Base-by-base conservation (phyloP, 805 yeast genomes). In the Spathaspora hagerdaliae region DNA sequence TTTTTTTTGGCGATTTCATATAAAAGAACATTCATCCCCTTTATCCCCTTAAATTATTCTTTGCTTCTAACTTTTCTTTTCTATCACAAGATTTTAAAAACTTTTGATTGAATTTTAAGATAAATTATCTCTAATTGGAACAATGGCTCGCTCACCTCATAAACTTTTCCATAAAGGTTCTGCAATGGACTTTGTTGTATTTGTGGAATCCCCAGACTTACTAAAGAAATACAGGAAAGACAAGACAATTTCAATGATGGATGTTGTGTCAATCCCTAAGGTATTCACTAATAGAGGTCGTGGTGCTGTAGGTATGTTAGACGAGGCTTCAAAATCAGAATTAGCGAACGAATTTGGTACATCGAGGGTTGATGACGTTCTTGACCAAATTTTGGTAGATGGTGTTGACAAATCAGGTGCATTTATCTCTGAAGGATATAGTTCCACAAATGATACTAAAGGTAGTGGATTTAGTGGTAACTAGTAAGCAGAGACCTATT, bases 241-340 rank as follows among this genome's bases (percentile, higher is more conserved):
- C 47, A 54, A 74, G 31, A 65, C 81, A 11, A 63, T 80, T 15
- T 83, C 92, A 19, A 67, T 84, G 46, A 68, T 80, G 10, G 82
- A 79, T 36, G 76, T 85, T 5, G 81, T 86, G 1, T 82, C 83
- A 0, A 71, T 75, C 7, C 86, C 78, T 69, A 78, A 83, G 55
- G 74, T 88, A n/a, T 89, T 74, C 59, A 72, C 77, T 19, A 77
- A 79, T 45, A 74, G 75, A 49, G 71, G 70, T 24, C 85, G 87
- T 39, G 96, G 96, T 31, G 67, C 81, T 3, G 86, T 80, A 54
- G 96, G 96, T 46, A 73, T 75, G 7, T 60, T 85, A 26, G 87
- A 83, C 42, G 82, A 79, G 55, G 96, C 92, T 2, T 83, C 92
- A 7, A 76, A 79, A 45, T 67, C 71, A 14, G 85, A 82, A 48